phyloP scores from a whole-genome alignment of 2,329 filamentous ascomycete species.

The Passalora sequoiae region DNA sequence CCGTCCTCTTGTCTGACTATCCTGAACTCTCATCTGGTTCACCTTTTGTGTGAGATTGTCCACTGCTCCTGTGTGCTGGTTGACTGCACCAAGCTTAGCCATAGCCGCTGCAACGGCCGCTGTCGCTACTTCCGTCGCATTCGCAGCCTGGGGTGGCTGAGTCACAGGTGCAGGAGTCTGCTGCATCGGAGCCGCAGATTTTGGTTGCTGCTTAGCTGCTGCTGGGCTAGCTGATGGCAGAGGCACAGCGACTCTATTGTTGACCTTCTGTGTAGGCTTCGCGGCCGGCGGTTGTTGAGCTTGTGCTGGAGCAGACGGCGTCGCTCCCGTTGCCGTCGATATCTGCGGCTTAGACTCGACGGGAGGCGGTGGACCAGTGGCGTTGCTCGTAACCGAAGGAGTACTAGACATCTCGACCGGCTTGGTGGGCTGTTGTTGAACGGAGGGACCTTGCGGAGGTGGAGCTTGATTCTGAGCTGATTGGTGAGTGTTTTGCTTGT shows the following conservation, averaged over 20 bases:
- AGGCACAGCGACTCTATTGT: slow-evolving; percentile 56
- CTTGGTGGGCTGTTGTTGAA: slow-evolving; percentile 23
- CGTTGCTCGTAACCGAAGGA: slow-evolving; percentile 38
- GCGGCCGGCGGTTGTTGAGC: slow-evolving; percentile 32
- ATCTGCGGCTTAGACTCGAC: slow-evolving; percentile 66
- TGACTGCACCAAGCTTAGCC: slow-evolving; percentile 58
- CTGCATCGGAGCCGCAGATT: slow-evolving; percentile 9
- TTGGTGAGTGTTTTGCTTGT: slow-evolving; percentile 34
- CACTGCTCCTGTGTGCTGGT: slow-evolving; percentile 34
- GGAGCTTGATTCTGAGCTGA: slow-evolving; percentile 23
- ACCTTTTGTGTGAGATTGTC: slow-evolving; percentile 72
- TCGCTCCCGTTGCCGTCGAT: slow-evolving; percentile 53
- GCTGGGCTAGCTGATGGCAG: slow-evolving; percentile 44
- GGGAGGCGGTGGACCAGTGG: slow-evolving; percentile 56
- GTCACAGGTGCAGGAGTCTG: slow-evolving; percentile 12
- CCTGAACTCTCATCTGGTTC: slow-evolving; percentile 61
- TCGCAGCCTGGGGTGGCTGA: slow-evolving; percentile 20
- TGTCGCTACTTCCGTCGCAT: slow-evolving; percentile 68
- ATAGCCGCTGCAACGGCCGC: slow-evolving; percentile 76
- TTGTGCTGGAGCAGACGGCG: slow-evolving; percentile 43
- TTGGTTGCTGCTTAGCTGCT: slow-evolving; percentile 23
- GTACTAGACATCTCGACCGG: slow-evolving; percentile 36
- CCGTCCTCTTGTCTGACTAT: slow-evolving; percentile 36
- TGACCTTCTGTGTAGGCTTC: slow-evolving; percentile 39
- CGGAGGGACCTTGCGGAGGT: slow-evolving; percentile 20